Evolutionary conservation across 1,139 yeast genomes (phyloP).

Genomic region (Yamadazyma dushanensis): DNA sequence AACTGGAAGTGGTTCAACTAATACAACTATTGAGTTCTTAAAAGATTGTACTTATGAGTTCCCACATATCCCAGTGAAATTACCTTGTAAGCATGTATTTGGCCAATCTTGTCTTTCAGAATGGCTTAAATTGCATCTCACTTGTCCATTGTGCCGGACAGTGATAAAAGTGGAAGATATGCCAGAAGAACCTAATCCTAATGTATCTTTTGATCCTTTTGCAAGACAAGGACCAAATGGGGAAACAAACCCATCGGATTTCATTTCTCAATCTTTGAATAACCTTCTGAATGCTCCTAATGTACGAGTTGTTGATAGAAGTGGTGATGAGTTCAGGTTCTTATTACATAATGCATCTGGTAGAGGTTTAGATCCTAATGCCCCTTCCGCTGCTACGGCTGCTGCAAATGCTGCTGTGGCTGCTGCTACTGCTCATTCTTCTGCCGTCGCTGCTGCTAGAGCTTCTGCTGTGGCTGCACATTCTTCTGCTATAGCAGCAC

Average conservation of each 20-base stretch:
- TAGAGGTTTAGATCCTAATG: not conserved
- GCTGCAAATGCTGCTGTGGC: not conserved
- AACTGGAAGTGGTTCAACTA: slow-evolving; percentile 3
- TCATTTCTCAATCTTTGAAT: not conserved
- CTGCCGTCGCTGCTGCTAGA: not conserved
- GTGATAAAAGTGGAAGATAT: slow-evolving; percentile 26
- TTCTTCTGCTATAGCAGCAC: not conserved
- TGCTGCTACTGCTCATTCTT: not conserved
- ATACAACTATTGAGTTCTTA: slow-evolving; percentile 7
- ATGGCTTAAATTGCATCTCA: slow-evolving; percentile 68
- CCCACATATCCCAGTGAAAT: slow-evolving; percentile 61
- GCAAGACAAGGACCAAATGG: too few relatives aligned
- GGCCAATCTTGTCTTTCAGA: slow-evolving; percentile 72
- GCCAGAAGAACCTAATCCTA: slow-evolving; percentile 1
- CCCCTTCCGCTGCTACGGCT: not conserved
- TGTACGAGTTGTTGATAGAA: slow-evolving; percentile 7
- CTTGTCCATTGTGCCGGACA: slow-evolving; percentile 81
- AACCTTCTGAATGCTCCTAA: slow-evolving; percentile 4
- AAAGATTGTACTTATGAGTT: slow-evolving; percentile 32
- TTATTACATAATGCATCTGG: not conserved
- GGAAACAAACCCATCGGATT: not conserved
- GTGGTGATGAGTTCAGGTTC: slow-evolving; percentile 5
- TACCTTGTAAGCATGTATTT: slow-evolving; percentile 83
- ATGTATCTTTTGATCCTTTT: slow-evolving; percentile 1
- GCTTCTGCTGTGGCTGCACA: not conserved